Evolutionary conservation across 805 yeast species (phyloP).

Genomic region (Starmerella vaccinii): DNA sequence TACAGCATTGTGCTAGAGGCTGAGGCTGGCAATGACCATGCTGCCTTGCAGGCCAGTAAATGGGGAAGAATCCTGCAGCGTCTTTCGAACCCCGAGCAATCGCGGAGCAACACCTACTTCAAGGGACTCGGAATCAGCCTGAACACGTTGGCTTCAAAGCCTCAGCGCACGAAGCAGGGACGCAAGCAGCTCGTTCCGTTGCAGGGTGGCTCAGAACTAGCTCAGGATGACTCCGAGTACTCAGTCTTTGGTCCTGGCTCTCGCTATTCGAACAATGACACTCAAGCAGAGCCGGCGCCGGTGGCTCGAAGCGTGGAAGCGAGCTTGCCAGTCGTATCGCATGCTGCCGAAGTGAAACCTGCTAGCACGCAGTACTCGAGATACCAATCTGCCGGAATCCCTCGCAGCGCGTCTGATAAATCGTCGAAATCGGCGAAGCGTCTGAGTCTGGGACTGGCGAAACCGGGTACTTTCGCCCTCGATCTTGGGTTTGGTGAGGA

Average conservation of each 20-base stretch:
- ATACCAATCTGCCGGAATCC: background rate
- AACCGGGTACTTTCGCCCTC: background rate
- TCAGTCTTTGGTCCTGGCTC: no score
- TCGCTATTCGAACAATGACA: no score
- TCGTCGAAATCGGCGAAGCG: background rate
- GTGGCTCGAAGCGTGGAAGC: no score
- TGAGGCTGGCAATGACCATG: constrained; percentile 7
- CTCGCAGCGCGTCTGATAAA: background rate
- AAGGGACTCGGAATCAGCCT: constrained; percentile 18
- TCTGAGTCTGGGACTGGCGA: background rate
- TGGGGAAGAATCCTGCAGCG: constrained; percentile 21
- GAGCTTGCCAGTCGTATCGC: background rate
- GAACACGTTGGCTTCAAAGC: background rate
- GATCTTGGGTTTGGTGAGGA: constrained; percentile 22
- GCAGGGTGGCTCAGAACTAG: background rate
- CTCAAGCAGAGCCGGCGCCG: no score
- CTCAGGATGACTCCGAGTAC: no score
- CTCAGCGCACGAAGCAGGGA: background rate
- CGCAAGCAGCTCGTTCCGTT: constrained; percentile 2
- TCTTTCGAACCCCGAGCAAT: constrained; percentile 6
- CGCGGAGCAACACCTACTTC: constrained; percentile 3
- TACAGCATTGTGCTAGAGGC: constrained; percentile 14
- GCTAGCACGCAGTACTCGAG: background rate
- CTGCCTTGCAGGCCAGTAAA: constrained; percentile 8
- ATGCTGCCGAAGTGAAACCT: no score